Evolutionary conservation across 257 asterid genomes (phyloP), one percentile per base, ranked within the genome.

Genomic region (Ajuga chamaepitys): DNA sequence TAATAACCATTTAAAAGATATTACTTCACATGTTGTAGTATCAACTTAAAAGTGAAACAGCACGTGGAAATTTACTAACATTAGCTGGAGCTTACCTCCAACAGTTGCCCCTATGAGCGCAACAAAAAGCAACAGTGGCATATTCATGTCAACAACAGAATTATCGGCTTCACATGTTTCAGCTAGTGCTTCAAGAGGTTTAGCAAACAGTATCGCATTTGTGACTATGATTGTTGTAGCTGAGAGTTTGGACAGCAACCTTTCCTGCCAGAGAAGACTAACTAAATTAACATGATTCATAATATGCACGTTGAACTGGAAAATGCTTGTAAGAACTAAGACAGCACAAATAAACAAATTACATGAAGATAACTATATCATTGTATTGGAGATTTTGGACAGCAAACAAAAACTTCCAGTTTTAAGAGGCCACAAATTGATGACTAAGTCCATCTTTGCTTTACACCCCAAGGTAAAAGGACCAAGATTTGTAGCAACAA

Each of bases 31-130:
- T 7, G 22, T 34, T 62, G 17, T 9, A 47, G 32, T 13, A 42
- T 34, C 57, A 70, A 58, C 24, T 41, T 14, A 9, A 61, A 54
- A 40, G 40, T 21, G 44, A 50, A 53, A 22, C 21, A 55, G 12
- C 56, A 32, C 37, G 10, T 17, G n/a, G 17, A 48, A 41, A 69
- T 7, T 46, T 53, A 59, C 16, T 37, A 54, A 56, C 41, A 24
- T 25, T 30, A 12, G 46, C 28, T 42, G 70, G 21, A 38, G 38
- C 74, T 42, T 73, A 94, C 99, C 99, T 82, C 99, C 99, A 20
- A 94, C 99, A 8, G 99, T 85, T 63, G 99, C 97, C 65, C 99
- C 99, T 38, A 88, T 20, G 69, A 89, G 88, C 58, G 99, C 83
- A 76, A 94, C 93, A 12, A 86, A 53, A 51, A 94, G 95, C 73